These are phyloP conservation scores for Plasmodium gallinaceum DNA, from an alignment of 169 alveolate species.

Conservation along the genomic window DNA sequence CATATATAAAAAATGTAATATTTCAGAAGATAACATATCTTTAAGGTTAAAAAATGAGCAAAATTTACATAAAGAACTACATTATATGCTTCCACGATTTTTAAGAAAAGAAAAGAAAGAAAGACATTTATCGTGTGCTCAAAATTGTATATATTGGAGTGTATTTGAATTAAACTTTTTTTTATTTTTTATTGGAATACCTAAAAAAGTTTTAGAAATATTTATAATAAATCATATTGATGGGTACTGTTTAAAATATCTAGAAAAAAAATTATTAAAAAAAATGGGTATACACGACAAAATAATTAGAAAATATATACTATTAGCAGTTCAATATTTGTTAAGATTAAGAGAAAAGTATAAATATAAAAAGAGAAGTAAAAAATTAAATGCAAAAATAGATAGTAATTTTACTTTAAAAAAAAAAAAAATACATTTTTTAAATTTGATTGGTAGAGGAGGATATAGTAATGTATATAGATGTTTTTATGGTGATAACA, in stretches of 20 bases:
- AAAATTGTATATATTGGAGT: constrained; percentile 79
- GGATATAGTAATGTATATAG: constrained; percentile 90
- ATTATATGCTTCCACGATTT: constrained; percentile 13
- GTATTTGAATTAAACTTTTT: constrained; percentile 79
- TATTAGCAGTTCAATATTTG: constrained; percentile 64
- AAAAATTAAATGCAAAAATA: constrained; percentile 10
- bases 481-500: constrained; percentile 63
- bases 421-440: constrained; percentile 22
- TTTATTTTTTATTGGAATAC: constrained; percentile 78
- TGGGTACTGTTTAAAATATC: constrained; percentile 80
- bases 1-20: not conserved
- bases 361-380: constrained; percentile 63
- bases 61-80: constrained; percentile 14
- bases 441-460: constrained; percentile 86
- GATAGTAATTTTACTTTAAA: constrained; percentile 15
- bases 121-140: constrained; percentile 68
- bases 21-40: not conserved
- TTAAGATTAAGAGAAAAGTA: constrained; percentile 80
- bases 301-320: constrained; percentile 66
- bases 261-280: constrained; percentile 70
- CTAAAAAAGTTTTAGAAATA: constrained; percentile 64
- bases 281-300: constrained; percentile 77
- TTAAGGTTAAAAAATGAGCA: constrained; percentile 1
- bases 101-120: constrained; percentile 21
- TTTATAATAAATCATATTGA: constrained; percentile 78